Base-by-base conservation (phyloP, 768 basidiomycete species). In the Psilocybe azurescens region DNA sequence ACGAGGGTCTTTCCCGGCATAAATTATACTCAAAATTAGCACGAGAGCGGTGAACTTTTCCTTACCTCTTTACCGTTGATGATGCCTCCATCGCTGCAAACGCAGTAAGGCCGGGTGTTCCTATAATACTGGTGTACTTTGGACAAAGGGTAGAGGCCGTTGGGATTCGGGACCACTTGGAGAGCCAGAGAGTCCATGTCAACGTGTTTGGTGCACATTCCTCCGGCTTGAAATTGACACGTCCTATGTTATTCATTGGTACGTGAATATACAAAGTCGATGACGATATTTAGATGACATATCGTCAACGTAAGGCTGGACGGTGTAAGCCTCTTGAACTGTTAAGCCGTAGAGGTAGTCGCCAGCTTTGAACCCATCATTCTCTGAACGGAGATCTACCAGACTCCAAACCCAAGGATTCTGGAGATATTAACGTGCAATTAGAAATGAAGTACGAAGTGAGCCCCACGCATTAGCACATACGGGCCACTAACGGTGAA, bases 341-440 rank as follows among this genome's bases (percentile, higher is more conserved):
- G 54, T 49, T 7, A 60, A 4, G 1, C 79, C 81, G 57, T 77
- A 78, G 2, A 86, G 53, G 56, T 84, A 77, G 41, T 78, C 74
- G 7, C 83, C 82, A 5, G 62, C 64, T 56, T 77, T 72, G 52
- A 78, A 69, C 0, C 66, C 61, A 18, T 67, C 20, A 39, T 69
- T 60, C 38, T 83, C 80, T 0, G 81, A 82, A 36, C 80, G 78
- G 14, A 82, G 32, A 53, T 81, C 81, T 4, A 82, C 73, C 11
- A 77, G 11, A 84, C 73, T 18, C 79, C 83, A 58, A 67, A 73
- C 24, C 75, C 71, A 3, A 10, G 24, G 6, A 79, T 30, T 4
- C 77, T 79, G 47, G 7, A 44, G 11, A 36, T 7, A 11, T 36
- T 24, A 24, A 24, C 24, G 24, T 24, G 24, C 24, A 11, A 36